Conservation (phyloP, 139 green algal genomes). For the Prasinococcaceae sp. region DNA sequence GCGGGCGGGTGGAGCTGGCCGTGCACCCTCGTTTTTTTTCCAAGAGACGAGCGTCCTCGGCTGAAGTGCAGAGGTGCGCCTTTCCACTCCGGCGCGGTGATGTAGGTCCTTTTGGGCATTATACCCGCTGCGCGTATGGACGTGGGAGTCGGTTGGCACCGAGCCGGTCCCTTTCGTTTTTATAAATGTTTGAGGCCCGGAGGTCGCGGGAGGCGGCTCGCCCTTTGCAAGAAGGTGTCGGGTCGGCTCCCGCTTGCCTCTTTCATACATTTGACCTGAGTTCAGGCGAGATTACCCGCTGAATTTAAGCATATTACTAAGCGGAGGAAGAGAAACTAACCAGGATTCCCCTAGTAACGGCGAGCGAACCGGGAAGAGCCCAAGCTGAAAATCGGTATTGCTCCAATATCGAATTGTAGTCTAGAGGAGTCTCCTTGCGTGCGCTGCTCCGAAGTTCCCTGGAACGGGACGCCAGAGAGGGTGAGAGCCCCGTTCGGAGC, state of each 20-base stretch:
- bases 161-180: no score
- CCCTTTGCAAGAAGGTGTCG: no score
- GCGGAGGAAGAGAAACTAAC: constrained; percentile 92
- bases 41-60: no score
- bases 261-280: constrained; percentile 64
- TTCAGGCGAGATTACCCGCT: constrained; percentile 76
- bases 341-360: constrained; percentile 81
- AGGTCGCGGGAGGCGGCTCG: no score
- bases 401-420: constrained; percentile 66
- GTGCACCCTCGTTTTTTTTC: constrained; percentile 41
- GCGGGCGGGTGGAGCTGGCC: constrained; percentile 36
- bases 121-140: no score
- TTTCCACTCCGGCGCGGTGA: no score
- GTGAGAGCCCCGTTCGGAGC: constrained; percentile 81
- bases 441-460: constrained; percentile 46
- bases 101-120: no score
- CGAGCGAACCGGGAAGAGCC: constrained; percentile 72
- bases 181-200: no score
- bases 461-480: constrained; percentile 65
- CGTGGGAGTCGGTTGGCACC: no score
- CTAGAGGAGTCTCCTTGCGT: constrained; percentile 58
- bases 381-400: constrained; percentile 69
- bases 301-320: constrained; percentile 93
- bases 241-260: no score
- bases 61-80: no score